Evolutionary conservation across 1,284 basidiomycete genomes (phyloP), one percentile per base, ranked within the genome.

Genomic region (Austropuccinia psidii): DNA sequence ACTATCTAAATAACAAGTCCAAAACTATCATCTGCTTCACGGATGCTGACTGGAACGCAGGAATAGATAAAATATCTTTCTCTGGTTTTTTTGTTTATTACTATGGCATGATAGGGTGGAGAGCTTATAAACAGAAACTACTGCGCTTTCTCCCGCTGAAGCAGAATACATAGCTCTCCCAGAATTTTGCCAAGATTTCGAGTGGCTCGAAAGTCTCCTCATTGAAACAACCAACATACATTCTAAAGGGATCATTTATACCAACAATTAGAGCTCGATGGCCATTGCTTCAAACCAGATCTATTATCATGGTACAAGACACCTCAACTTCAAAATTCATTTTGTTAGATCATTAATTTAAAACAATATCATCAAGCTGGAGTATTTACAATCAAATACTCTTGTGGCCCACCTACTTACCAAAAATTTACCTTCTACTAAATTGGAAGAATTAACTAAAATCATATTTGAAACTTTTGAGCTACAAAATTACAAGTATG

Each of bases 81-180:
- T 62, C 27, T 3, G 43, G 60, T 13, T 41, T 24, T 27, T 24
- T 43, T n/a, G 27, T 62, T 7, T 62, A 43, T 39, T 47, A 45
- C n/a, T 17, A 45, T 11, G 60, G 37, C 5, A 11, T 62, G 7
- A 41, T 43, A 29, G 60, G 60, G 5, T 62, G 60, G 60, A 9
- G 39, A 29, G 31, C 33, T 24, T 27, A 47, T 21, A 62, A 39
- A 17, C 60, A 62, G 41, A 62, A 45, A 27, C 19, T 24, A n/a
- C 43, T 17, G 24, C 60, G 4, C 60, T 62, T n/a, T 62, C 60
- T 24, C 31, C 60, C n/a, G 43, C 60, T 11, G 60, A 62, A 62
- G 41, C n/a, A 4, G 24, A 62, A 62, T 39, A 39, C 3, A 15
- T 41, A 21, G 60, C 37, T 6, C 21, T 62, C 17, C 19, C 41